Conservation (phyloP, 2,329 filamentous ascomycete species). For the Aureobasidium sp. region DNA sequence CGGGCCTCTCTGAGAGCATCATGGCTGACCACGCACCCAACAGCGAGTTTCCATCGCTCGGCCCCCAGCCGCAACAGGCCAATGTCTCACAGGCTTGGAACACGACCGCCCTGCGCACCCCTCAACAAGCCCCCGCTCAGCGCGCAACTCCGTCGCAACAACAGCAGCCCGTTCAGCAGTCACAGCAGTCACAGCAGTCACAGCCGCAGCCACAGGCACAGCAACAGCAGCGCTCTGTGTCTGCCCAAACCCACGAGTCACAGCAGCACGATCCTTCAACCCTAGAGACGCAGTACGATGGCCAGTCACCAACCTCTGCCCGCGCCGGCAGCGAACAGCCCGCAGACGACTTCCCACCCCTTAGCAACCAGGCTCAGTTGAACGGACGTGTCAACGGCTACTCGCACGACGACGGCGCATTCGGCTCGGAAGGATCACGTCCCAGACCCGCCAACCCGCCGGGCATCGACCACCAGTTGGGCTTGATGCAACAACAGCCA, state of each 20-base stretch:
- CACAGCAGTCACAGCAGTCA: slow-evolving; percentile 37
- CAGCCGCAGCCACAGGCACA: slow-evolving; percentile 33
- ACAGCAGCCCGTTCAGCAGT: slow-evolving; percentile 28
- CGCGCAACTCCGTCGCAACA: slow-evolving; percentile 33
- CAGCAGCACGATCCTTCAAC: slow-evolving; percentile 27
- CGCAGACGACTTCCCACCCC: slow-evolving; percentile 55
- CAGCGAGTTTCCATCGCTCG: slow-evolving; percentile 57
- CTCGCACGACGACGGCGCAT: slow-evolving; percentile 17
- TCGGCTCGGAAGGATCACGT: background rate
- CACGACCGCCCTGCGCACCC: slow-evolving; percentile 48
- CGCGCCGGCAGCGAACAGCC: slow-evolving; percentile 44
- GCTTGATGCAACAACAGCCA: slow-evolving; percentile 9
- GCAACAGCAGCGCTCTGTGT: slow-evolving; percentile 34
- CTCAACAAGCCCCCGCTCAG: slow-evolving; percentile 25
- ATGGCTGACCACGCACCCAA: slow-evolving; percentile 22
- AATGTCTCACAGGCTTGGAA: slow-evolving; percentile 51
- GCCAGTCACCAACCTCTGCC: slow-evolving; percentile 47
- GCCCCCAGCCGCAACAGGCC: slow-evolving; percentile 49
- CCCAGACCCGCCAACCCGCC: slow-evolving; percentile 7
- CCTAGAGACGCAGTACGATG: slow-evolving; percentile 48
- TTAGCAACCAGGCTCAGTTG: slow-evolving; percentile 41
- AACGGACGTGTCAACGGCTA: slow-evolving; percentile 31
- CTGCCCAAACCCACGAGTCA: background rate
- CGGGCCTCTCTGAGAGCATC: background rate
- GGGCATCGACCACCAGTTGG: slow-evolving; percentile 14